Percentiles rank a stretch among this genome's conserved stretches.
Evolutionary conservation across 306 rosid species (phyloP).

Genomic region (Prunus kanzakura): DNA sequence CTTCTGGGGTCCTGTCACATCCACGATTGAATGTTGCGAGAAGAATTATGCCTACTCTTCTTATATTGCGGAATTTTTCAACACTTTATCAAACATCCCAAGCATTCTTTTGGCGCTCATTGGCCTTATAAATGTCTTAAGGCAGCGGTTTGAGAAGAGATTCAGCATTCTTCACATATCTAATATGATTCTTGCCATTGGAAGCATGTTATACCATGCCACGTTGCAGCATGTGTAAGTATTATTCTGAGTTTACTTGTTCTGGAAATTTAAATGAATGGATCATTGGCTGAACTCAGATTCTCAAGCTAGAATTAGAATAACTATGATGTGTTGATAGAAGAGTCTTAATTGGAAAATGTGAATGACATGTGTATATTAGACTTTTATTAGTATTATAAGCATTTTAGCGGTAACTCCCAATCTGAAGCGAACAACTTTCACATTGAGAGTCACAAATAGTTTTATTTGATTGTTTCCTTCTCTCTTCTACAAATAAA

Average conservation of each 20-base stretch:
- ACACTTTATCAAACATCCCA: slow-evolving; percentile 82
- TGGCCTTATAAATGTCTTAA: slow-evolving; percentile 78
- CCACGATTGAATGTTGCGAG: slow-evolving; percentile 83
- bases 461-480: background rate
- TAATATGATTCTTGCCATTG: slow-evolving; percentile 81
- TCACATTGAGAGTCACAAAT: background rate
- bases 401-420: background rate
- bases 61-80: slow-evolving; percentile 83
- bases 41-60: slow-evolving; percentile 69
- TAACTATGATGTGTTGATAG: background rate
- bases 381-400: background rate
- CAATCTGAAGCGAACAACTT: background rate
- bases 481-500: background rate
- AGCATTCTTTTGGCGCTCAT: slow-evolving; percentile 79
- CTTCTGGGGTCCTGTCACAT: slow-evolving; percentile 94
- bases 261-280: background rate
- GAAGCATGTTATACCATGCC: slow-evolving; percentile 91
- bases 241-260: slow-evolving; percentile 7
- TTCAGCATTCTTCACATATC: slow-evolving; percentile 86
- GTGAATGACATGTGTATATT: background rate
- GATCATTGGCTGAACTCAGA: background rate
- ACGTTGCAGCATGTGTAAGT: slow-evolving; percentile 84
- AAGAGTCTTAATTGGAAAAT: background rate
- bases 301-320: background rate
- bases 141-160: slow-evolving; percentile 93